Evolutionary conservation across 257 asterid species (phyloP).

Genomic region (Rauvolfia tetraphylla): DNA sequence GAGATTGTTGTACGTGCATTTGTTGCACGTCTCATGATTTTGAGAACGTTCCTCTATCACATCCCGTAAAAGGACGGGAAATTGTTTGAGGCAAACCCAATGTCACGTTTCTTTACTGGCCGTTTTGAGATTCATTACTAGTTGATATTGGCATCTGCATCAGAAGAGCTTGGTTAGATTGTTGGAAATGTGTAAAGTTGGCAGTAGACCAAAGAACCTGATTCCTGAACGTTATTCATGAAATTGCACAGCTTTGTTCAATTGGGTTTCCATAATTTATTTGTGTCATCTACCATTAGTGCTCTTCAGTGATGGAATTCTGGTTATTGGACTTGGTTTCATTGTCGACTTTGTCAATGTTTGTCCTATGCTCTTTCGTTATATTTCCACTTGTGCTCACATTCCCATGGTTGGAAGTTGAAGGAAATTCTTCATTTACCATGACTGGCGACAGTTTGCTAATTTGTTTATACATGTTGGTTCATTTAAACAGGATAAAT

Average conservation of each 20-base stretch:
- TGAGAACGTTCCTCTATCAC: no score
- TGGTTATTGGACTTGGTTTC: no score
- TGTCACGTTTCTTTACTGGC: neutral
- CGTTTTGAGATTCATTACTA: neutral
- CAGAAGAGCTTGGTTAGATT: neutral
- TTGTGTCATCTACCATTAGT: neutral
- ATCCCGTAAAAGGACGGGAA: no score
- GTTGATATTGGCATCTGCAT: neutral
- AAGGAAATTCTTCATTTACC: neutral
- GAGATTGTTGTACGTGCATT: neutral
- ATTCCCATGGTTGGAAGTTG: neutral
- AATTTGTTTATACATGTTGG: neutral
- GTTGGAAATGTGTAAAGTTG: neutral
- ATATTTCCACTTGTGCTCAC: neutral
- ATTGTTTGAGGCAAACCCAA: neutral
- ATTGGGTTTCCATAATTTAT: neutral
- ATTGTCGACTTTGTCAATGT: no score
- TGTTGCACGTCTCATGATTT: neutral
- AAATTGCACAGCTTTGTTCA: neutral
- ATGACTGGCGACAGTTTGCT: neutral
- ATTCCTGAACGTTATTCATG: neutral
- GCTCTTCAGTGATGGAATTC: no score
- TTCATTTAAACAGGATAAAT: slow-evolving; percentile 49
- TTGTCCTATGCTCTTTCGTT: neutral
- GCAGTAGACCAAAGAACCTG: neutral